These are phyloP conservation scores for Allantophomopsis cytisporea DNA, from an alignment of 2,329 filamentous ascomycete species.

Conservation along the genomic window DNA sequence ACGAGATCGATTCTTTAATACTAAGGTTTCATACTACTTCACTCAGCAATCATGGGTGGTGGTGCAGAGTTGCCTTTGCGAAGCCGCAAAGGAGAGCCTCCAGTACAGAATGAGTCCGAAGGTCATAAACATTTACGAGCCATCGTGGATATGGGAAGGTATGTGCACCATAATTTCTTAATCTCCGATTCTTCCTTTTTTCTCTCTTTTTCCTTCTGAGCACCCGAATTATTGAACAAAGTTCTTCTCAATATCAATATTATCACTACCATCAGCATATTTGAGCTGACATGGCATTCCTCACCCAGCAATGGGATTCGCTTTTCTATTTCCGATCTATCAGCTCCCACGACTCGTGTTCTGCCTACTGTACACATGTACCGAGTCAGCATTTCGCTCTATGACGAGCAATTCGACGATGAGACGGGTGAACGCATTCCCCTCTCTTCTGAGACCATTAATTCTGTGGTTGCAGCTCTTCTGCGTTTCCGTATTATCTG, in stretches of 20 bases:
- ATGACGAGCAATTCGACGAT: constrained; percentile 43
- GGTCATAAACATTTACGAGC: constrained; percentile 9
- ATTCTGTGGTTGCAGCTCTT: constrained; percentile 34
- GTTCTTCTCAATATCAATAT: background rate
- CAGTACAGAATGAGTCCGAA: background rate
- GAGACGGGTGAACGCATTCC: constrained; percentile 28
- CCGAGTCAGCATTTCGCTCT: constrained; percentile 46
- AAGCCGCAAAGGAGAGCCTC: background rate
- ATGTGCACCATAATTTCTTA: background rate
- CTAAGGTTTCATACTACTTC: background rate
- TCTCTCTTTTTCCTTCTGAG: background rate
- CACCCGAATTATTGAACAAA: background rate
- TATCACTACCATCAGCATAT: background rate
- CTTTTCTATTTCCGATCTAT: constrained; percentile 51
- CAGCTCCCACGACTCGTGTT: constrained; percentile 41
- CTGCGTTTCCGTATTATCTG: constrained; percentile 43
- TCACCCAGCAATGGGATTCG: constrained; percentile 51
- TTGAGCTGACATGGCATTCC: background rate
- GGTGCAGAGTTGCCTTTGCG: background rate
- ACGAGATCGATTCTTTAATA: too few species aligned
- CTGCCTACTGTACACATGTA: constrained; percentile 44
- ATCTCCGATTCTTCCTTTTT: background rate
- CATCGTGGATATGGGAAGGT: constrained; percentile 26
- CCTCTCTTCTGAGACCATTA: constrained; percentile 36
- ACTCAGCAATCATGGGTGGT: background rate